phyloP scores from a whole-genome alignment of 148 eudicot species.

The Tetragonia tetragonoides region DNA sequence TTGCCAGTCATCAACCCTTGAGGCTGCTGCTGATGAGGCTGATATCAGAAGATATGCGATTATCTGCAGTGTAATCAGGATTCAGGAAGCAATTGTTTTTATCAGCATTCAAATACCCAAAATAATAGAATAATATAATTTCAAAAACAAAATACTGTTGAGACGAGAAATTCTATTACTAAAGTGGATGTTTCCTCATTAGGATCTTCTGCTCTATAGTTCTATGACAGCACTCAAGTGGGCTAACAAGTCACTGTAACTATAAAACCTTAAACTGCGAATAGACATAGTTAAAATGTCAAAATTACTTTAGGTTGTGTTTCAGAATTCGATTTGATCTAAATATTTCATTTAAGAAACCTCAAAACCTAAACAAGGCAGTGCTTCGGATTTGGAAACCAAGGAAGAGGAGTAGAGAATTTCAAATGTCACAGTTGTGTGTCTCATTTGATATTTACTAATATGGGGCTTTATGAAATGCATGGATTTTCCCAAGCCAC shows the following conservation, averaged over 20 bases:
- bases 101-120: background rate
- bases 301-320: background rate
- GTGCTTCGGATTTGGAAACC: too few species aligned
- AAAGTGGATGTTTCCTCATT: background rate
- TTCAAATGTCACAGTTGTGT: too few species aligned
- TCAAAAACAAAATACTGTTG: too few species aligned
- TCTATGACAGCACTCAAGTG: background rate
- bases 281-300: background rate
- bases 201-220: background rate
- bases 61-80: slow-evolving; percentile 44
- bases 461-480: background rate
- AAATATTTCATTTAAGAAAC: background rate
- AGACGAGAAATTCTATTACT: too few species aligned
- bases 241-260: background rate
- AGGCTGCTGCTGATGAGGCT: slow-evolving; percentile 87
- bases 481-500: too few species aligned
- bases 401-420: too few species aligned
- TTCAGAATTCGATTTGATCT: too few species aligned
- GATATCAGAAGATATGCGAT: slow-evolving; percentile 86
- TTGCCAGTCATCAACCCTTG: slow-evolving; percentile 80
- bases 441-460: too few species aligned
- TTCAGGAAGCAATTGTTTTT: background rate
- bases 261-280: background rate
- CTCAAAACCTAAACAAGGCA: too few species aligned
- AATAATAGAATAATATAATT: too few species aligned